Percentiles rank a stretch among this genome's conserved stretches.
phyloP scores from a whole-genome alignment of 2,329 filamentous ascomycete genomes.

The Kalmusia sp. region DNA sequence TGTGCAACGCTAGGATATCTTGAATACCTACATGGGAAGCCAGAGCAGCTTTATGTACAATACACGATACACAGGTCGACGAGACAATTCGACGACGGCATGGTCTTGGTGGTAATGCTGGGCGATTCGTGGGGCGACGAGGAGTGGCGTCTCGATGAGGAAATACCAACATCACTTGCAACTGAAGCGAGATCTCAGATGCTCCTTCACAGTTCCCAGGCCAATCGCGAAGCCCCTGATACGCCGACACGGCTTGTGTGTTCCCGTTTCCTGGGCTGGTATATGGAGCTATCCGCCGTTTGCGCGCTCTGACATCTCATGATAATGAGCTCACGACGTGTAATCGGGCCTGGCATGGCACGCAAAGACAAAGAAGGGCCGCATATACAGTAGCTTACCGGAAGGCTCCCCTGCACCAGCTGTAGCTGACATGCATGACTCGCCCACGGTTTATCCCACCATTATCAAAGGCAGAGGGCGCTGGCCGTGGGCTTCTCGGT shows the following conservation, averaged over 20 bases:
- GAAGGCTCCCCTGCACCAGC: not conserved
- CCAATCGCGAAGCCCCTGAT: not conserved
- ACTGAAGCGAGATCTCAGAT: slow-evolving; percentile 6
- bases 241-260: too few species aligned
- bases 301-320: not conserved
- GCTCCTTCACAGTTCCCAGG: not conserved
- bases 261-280: too few species aligned
- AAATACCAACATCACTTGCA: slow-evolving; percentile 1
- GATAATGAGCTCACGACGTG: slow-evolving; percentile 8
- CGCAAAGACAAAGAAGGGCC: not conserved
- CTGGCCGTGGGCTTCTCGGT: not conserved
- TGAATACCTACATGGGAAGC: not conserved
- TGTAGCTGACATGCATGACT: slow-evolving; percentile 11
- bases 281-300: not conserved
- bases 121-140: not conserved
- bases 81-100: not conserved
- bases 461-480: slow-evolving; percentile 5
- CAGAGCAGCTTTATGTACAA: not conserved
- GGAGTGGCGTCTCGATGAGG: not conserved
- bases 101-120: not conserved
- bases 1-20: not conserved
- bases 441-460: slow-evolving; percentile 1
- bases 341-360: not conserved
- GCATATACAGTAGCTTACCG: not conserved
- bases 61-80: not conserved